A percentile compares a stretch with the other conserved stretches of the same genome.
These are phyloP conservation scores for Iberis pinnata DNA, from an alignment of 345 rosid species.

Conservation along the genomic window DNA sequence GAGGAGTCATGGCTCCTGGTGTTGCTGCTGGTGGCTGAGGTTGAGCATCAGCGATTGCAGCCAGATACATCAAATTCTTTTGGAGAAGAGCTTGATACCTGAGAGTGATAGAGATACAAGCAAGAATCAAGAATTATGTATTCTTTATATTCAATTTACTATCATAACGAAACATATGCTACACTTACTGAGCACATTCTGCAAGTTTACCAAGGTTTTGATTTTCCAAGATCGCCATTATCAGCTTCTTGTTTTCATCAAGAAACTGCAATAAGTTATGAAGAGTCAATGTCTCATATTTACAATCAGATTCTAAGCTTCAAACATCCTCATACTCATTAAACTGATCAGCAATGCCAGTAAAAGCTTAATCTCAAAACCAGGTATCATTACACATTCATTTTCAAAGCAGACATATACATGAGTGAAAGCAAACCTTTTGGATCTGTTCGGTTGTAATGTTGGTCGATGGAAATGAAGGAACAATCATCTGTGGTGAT, in stretches of 20 bases:
- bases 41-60: conserved; percentile 95
- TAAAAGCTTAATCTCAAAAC: too few relatives aligned
- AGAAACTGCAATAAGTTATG: conserved; percentile 49
- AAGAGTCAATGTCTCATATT: too few relatives aligned
- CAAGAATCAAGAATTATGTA: not conserved
- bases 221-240: conserved; percentile 84
- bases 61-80: conserved; percentile 88
- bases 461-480: conserved; percentile 59
- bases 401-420: too few relatives aligned
- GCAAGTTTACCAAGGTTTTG: conserved; percentile 84
- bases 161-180: not conserved
- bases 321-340: not conserved
- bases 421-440: too few relatives aligned
- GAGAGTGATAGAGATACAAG: not conserved
- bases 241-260: conserved; percentile 86
- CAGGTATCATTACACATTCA: too few relatives aligned
- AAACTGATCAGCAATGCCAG: too few relatives aligned
- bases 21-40: conserved; percentile 53
- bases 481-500: conserved; percentile 74
- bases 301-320: not conserved
- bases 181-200: conserved; percentile 84
- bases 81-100: conserved; percentile 89
- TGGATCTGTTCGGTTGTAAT: conserved; percentile 96
- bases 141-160: not conserved
- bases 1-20: conserved; percentile 51